Percentiles rank a stretch among this genome's conserved stretches.
Evolutionary conservation across 768 basidiomycete genomes (phyloP).

Genomic region (Lactarius trivialis): DNA sequence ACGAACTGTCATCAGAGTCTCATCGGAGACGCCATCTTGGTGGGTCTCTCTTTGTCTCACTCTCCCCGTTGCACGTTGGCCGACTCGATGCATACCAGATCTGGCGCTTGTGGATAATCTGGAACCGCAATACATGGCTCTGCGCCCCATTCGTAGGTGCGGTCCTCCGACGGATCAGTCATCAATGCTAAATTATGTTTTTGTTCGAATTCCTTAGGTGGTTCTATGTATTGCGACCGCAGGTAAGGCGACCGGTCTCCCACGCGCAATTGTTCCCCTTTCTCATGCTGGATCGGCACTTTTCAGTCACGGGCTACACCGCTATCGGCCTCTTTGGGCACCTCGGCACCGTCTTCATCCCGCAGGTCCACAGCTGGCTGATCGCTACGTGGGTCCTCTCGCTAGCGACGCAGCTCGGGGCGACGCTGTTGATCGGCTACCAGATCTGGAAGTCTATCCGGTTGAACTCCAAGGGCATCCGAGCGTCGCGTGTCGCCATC

Average conservation of each 20-base stretch:
- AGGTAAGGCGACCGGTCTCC: no score
- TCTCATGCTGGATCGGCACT: no score
- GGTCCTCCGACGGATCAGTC: not conserved
- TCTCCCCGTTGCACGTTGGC: not conserved
- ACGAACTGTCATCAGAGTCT: not conserved
- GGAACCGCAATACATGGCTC: conserved; percentile 10
- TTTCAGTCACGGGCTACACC: conserved; percentile 8
- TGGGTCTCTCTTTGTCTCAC: not conserved
- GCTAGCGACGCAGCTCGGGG: conserved; percentile 15
- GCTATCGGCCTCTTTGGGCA: not conserved
- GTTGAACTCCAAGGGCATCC: not conserved
- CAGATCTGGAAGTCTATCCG: conserved; percentile 1
- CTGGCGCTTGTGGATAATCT: conserved; percentile 19
- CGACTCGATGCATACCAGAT: conserved; percentile 1
- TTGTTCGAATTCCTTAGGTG: no score
- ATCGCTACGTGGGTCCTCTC: conserved; percentile 12
- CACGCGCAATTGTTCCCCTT: no score
- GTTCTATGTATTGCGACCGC: no score
- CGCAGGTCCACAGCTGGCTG: conserved; percentile 10
- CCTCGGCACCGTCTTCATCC: not conserved
- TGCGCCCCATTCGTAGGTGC: conserved; percentile 9
- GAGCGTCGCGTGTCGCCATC: not conserved
- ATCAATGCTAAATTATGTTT: no score
- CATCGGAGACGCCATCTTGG: conserved; percentile 17
- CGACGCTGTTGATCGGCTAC: conserved; percentile 14